Evolutionary conservation across 352 stramenopile species (phyloP), one percentile per base, ranked within the genome.

Genomic region (Ophiocytium majus): DNA sequence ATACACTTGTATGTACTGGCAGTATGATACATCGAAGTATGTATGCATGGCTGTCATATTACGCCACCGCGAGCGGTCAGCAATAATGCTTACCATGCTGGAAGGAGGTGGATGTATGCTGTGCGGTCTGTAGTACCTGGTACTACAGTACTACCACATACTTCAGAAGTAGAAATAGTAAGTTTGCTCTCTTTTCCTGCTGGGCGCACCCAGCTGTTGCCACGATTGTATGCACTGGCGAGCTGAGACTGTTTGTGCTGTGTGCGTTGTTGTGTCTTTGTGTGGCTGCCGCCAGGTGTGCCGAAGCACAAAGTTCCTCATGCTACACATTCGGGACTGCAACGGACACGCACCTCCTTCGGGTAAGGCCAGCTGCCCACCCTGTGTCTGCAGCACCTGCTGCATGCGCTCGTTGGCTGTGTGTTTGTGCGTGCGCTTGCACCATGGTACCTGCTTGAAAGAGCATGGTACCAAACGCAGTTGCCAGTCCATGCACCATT

Each of bases 311-410:
- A 90, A 90, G 80, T 90, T 85, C 50, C 75, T 90, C 33, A 90
- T 90, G 87, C 81, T 90, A 49, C 87, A 90, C 63, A 66, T 90
- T 31, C 76, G 85, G 19, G 87, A 90, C 43, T 90, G 87, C 57
- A 74, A 84, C 50, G 83, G 83, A 5, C 35, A 17, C 14, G 66
- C 66, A 43, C 66, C 66, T 43, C 32, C 66, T 14, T 14, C 66
- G 14, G 66, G 66, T 78, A 57, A 5, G 14, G 43, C 43, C 43
- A 57, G 5, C 14, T 57, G 43, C 5, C 5, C 43, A 57, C 43
- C 43, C 5, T 57, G 43, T 14, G 37, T 71, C n/a, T 57, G 43
- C 14, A 14, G 43, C 43, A 57, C 14, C 5, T 5, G 43, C 43
- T 57, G 43, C 43, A 57, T 57, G 43, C 14, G 43, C 43, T 57